phyloP scores from a whole-genome alignment of 768 basidiomycete species.

The Termitomyces sp. region DNA sequence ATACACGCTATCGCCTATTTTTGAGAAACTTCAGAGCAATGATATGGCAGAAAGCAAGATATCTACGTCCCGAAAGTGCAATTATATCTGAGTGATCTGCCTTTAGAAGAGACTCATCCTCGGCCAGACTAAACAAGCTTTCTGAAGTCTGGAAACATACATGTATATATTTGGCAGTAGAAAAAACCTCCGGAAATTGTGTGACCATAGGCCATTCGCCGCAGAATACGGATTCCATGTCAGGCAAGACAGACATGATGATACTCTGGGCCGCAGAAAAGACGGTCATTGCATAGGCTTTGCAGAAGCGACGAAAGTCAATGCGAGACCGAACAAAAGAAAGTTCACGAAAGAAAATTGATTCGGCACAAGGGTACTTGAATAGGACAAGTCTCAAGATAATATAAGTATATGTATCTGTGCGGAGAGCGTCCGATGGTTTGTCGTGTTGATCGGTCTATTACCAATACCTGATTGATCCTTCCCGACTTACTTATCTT shows the following conservation, averaged over 20 bases:
- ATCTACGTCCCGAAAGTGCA: background rate
- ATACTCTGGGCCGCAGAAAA: background rate
- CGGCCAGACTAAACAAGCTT: too few relatives aligned
- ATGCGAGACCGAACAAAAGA: background rate
- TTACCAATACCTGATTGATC: slow-evolving; percentile 1
- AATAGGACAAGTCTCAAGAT: background rate
- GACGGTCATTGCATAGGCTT: background rate
- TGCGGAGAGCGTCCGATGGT: too few relatives aligned
- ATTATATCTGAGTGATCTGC: too few relatives aligned
- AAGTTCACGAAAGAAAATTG: background rate
- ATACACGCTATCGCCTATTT: too few relatives aligned
- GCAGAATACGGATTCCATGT: too few relatives aligned
- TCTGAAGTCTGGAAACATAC: background rate
- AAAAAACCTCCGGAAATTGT: background rate
- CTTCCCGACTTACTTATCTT: background rate
- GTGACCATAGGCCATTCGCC: too few relatives aligned
- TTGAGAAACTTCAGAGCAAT: too few relatives aligned
- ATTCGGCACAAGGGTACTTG: background rate
- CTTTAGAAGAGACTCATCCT: too few relatives aligned
- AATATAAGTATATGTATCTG: too few relatives aligned
- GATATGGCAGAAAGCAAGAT: background rate
- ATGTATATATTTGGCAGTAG: background rate
- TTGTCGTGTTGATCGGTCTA: background rate
- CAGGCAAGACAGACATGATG: too few relatives aligned
- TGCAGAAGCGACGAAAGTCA: background rate